A percentile compares a stretch with the other conserved stretches of the same genome.
Evolutionary conservation across 345 rosid species (phyloP).

Genomic region (Sonneratia alba): DNA sequence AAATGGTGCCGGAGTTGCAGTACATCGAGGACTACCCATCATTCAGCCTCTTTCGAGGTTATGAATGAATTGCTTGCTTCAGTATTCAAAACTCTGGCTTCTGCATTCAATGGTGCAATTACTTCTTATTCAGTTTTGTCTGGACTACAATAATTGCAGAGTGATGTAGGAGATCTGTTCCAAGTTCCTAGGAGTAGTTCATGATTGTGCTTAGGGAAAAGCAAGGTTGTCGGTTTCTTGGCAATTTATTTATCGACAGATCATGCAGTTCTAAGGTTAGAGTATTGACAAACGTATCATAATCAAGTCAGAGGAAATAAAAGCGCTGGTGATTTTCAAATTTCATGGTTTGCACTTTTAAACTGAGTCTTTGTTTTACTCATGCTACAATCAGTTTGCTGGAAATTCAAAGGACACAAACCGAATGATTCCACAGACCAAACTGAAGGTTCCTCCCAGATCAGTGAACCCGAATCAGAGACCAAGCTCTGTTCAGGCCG

Average conservation of each 20-base stretch:
- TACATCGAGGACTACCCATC: constrained; percentile 44
- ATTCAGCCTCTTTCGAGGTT: constrained; percentile 44
- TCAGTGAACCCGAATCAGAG: constrained; percentile 21
- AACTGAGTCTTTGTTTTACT: not conserved
- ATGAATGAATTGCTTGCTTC: not conserved
- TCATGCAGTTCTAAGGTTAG: not conserved
- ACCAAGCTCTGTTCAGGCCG: constrained; percentile 10
- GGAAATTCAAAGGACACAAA: constrained; percentile 3
- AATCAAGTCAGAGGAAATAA: no score
- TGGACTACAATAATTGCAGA: no score
- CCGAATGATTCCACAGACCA: not conserved
- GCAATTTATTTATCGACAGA: no score
- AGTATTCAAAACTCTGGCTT: not conserved
- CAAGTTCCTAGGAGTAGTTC: no score
- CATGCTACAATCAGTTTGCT: constrained; percentile 6
- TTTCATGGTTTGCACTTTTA: not conserved
- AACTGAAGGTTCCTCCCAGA: constrained; percentile 14
- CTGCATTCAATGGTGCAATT: not conserved
- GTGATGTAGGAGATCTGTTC: no score
- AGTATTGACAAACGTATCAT: not conserved
- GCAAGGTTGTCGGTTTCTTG: not conserved
- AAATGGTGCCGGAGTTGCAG: constrained; percentile 17
- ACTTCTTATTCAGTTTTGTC: no score
- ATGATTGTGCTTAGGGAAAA: no score
- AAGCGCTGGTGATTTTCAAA: not conserved